Evolutionary conservation across 2,329 filamentous ascomycete species (phyloP).

Genomic region (Bipolaris victoriae): DNA sequence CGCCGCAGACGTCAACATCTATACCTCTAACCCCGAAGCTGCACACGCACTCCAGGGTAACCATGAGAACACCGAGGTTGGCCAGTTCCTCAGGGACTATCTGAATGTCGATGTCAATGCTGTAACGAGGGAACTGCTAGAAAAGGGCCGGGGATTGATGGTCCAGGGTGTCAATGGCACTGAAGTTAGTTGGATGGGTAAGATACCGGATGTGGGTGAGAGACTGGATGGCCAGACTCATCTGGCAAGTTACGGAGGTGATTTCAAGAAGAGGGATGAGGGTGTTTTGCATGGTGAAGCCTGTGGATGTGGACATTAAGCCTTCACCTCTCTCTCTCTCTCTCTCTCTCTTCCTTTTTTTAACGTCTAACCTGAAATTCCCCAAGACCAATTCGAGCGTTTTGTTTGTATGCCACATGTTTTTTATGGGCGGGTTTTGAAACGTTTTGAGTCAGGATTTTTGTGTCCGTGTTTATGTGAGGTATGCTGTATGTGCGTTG

Average conservation of each 20-base stretch:
- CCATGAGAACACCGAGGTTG: slow-evolving; percentile 93
- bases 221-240: slow-evolving; percentile 56
- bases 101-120: slow-evolving; percentile 78
- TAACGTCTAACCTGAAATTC: not conserved
- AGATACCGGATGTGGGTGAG: slow-evolving; percentile 49
- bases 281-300: slow-evolving; percentile 34
- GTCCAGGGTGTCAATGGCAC: slow-evolving; percentile 34
- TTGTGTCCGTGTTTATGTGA: no score
- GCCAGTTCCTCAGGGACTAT: slow-evolving; percentile 79
- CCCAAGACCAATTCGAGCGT: not conserved
- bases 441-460: no score
- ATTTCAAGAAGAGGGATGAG: slow-evolving; percentile 45
- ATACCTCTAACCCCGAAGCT: slow-evolving; percentile 72
- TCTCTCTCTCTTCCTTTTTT: not conserved
- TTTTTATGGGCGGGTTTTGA: no score
- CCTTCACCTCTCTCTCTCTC: not conserved
- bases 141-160: slow-evolving; percentile 55
- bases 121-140: slow-evolving; percentile 76
- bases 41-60: slow-evolving; percentile 76
- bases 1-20: slow-evolving; percentile 96
- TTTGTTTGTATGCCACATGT: not conserved
- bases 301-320: slow-evolving; percentile 41
- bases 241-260: slow-evolving; percentile 47
- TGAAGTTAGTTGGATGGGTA: slow-evolving; percentile 53
- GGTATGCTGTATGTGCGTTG: no score